Conservation (phyloP, 2,329 filamentous ascomycete species). For the Didymella exigua region DNA sequence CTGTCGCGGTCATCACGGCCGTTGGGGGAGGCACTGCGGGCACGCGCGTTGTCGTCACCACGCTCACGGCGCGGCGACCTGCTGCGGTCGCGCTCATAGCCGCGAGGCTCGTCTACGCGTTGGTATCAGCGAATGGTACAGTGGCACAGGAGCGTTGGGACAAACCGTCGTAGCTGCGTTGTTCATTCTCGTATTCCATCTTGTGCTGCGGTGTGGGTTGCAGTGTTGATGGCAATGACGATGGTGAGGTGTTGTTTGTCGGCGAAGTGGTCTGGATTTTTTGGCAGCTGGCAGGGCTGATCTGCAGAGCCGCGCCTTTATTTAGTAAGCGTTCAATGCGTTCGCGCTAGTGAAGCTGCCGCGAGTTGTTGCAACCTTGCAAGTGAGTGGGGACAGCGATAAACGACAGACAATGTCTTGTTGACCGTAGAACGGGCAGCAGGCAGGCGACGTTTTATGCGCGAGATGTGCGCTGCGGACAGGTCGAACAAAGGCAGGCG, state of each 20-base stretch:
- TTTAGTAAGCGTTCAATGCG: conserved; percentile 38
- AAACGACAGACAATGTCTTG: conserved; percentile 1
- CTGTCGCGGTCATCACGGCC: conserved; percentile 62
- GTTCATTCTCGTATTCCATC: conserved; percentile 71
- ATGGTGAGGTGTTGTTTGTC: conserved; percentile 32
- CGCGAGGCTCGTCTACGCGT: conserved; percentile 61
- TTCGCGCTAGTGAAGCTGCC: conserved; percentile 32
- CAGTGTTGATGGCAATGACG: conserved; percentile 27
- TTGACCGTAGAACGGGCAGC: conserved; percentile 1
- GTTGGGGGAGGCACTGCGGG: conserved; percentile 69
- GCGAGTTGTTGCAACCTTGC: conserved; percentile 23
- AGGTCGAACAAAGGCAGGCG: conserved; percentile 17
- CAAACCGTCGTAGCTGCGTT: conserved; percentile 70
- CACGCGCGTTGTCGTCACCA: conserved; percentile 60
- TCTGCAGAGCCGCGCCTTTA: conserved; percentile 39
- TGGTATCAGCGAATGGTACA: conserved; percentile 24
- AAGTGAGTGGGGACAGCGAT: conserved; percentile 28
- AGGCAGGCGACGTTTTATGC: conserved; percentile 7
- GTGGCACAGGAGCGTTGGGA: conserved; percentile 23
- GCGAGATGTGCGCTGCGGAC: conserved; percentile 6
- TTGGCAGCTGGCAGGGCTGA: conserved; percentile 37
- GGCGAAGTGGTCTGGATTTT: conserved; percentile 32
- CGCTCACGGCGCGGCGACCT: conserved; percentile 64
- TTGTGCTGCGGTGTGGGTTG: conserved; percentile 48
- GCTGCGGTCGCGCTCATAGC: conserved; percentile 69